Base-by-base conservation (phyloP, 257 asterid genomes). In the Solanum rostratum region DNA sequence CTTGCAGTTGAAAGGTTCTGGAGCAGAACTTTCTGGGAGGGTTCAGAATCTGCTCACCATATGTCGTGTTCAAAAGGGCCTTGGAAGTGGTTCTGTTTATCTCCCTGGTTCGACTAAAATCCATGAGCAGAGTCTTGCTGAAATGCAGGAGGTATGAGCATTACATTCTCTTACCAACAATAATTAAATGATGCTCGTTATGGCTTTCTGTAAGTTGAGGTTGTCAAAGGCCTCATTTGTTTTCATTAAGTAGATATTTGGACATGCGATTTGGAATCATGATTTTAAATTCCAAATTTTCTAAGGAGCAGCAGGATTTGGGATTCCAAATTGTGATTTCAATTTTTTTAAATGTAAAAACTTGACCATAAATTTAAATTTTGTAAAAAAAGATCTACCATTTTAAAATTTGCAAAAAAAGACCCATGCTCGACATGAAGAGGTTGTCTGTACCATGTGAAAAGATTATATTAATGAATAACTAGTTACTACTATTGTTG, bases 11-110 rank as follows among this genome's bases (percentile, higher is more conserved):
- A 95, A 92, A 90, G 99, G 99, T 79, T 88, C 98, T 6, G 99
- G 98, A 89, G 99, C 97, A 63, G 99, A 95, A 86, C 96, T 97
- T 84, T 93, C 95, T 43, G 88, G 97, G 88, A 90, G 99, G 90
- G 98, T 97, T 85, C 98, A 94, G 88, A 95, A 95, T 91, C 92
- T 97, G 52, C 92, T 92, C 76, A 91, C 91, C 24, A 24, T 95
- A 41, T 92, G 96, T 81, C 97, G 97, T 84, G 95, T 94, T 83
- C 94, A 94, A 87, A 91, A 95, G 87, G 94, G 97, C 63, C 86
- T 95, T 80, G 87, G 88, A 82, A 91, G 96, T 84, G 95, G 93
- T 70, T 95, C 97, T 16, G 70, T 89, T 84, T 93, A 90, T 88
- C 90, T 95, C 65, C 98, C 97, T 27, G 99, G 97, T 87, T 94